Base-by-base conservation (phyloP, 768 basidiomycete genomes). In the Macrolepiota albuminosa region DNA sequence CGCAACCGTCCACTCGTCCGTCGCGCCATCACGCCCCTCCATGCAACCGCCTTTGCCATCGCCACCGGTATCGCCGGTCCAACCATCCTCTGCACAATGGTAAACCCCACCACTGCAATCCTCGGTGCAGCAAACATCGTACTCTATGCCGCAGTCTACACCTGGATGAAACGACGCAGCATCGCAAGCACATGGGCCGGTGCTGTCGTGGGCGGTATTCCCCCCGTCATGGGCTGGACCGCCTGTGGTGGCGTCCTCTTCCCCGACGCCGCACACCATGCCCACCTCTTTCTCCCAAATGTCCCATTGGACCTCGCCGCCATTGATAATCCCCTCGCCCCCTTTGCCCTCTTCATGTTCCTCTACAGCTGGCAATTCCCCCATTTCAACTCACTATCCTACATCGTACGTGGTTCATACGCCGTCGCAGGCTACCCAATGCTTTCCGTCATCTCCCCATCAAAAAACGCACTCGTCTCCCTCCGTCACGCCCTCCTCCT, bases 331-430 rank as follows among this genome's bases (percentile, higher is more conserved):
- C 87, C 94, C 0, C 81, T 97, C 45, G 84, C 89, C 0, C 88
- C 94, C 0, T 73, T 91, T 59, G 85, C 88, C 2, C 77, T 99
- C 3, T 93, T 91, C 75, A 80, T 88, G 73, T 73, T 98, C 50
- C 81, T 97, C 9, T 99, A 87, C 76, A 90, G 89, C 61, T 99
- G 96, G 96, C 97, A 99, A 70, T 98, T 98, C 75, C 95, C 96
- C 39, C 96, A 99, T 72, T 98, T 99, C 78, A 98, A 95, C 72
- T 73, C 93, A 1, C 79, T 99, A n/a, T 87, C 95, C 8, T 84
- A 97, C 72, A 78, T 95, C 53, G 82, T 95, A 9, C 85, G 95
- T 40, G 85, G 82, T 10, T 89, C 89, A 21, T 99, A 99, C 72
- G 93, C 97, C 4, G 86, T 93, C 69, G 93, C 89, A 21, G 95